A percentile compares a stretch with the other conserved stretches of the same genome.
These are phyloP conservation scores for Lactarius akahatsu DNA, from an alignment of 768 basidiomycete species.

Conservation along the genomic window DNA sequence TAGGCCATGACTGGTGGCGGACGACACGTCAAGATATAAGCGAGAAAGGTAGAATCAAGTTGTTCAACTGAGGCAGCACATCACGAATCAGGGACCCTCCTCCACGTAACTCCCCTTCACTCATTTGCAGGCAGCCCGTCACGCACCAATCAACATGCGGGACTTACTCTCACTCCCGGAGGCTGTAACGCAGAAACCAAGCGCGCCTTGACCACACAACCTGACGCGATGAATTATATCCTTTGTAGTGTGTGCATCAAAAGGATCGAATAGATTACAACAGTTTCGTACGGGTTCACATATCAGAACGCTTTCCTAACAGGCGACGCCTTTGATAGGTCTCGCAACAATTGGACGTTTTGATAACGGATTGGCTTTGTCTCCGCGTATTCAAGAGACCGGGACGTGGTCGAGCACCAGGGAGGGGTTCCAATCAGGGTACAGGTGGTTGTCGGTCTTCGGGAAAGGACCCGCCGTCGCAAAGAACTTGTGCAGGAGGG, in stretches of 20 bases:
- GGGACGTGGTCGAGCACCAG: constrained; percentile 10
- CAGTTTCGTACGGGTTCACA: background rate
- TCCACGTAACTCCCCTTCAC: no score
- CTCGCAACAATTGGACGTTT: background rate
- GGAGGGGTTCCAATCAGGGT: constrained; percentile 27
- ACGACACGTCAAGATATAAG: no score
- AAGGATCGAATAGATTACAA: background rate
- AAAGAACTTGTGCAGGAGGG: constrained; percentile 18
- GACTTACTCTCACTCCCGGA: background rate
- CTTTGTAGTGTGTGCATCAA: background rate
- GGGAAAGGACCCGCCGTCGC: constrained; percentile 20
- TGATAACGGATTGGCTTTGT: background rate
- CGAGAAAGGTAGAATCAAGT: no score
- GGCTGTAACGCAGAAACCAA: background rate
- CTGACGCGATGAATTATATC: background rate
- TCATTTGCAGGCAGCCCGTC: no score
- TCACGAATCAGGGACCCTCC: no score
- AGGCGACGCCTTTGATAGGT: background rate
- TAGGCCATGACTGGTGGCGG: no score
- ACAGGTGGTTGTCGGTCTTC: constrained; percentile 23
- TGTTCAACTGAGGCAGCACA: no score
- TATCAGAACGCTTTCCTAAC: background rate
- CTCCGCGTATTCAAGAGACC: background rate
- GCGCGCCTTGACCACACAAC: background rate
- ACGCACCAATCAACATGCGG: no score